Percentiles rank a stretch among this genome's conserved stretches.
phyloP scores from a whole-genome alignment of 2,329 filamentous ascomycete species.

The Volutella citrinella region DNA sequence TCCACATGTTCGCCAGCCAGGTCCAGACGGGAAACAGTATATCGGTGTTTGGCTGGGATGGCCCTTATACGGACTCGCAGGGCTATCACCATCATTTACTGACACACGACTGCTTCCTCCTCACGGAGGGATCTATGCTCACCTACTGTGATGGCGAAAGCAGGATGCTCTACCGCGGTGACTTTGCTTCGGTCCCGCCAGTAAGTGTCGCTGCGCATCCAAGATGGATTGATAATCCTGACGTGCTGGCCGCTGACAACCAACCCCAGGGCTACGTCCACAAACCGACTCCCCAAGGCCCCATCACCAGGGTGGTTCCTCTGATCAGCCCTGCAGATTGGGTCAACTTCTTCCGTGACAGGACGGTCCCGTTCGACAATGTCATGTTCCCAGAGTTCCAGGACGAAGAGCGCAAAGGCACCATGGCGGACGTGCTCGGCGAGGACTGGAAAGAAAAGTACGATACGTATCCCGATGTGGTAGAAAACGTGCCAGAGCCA shows the following conservation, averaged over 20 bases:
- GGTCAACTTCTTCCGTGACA: conserved; percentile 59
- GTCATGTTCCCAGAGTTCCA: conserved; percentile 50
- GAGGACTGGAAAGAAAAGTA: conserved; percentile 51
- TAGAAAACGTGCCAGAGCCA: too few relatives aligned
- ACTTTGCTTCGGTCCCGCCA: conserved; percentile 57
- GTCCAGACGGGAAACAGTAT: too few relatives aligned
- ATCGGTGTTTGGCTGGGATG: too few relatives aligned
- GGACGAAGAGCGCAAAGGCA: conserved; percentile 47
- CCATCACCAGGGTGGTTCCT: conserved; percentile 52
- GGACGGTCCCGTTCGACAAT: conserved; percentile 50
- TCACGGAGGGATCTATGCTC: conserved; percentile 52
- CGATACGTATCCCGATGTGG: conserved; percentile 42
- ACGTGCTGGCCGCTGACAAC: too few relatives aligned
- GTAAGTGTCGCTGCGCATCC: conserved; percentile 30
- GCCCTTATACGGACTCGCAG: too few relatives aligned
- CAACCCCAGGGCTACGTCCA: conserved; percentile 44
- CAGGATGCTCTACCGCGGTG: conserved; percentile 49
- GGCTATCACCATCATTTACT: conserved; percentile 57
- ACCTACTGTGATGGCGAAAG: conserved; percentile 58
- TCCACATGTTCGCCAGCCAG: too few relatives aligned
- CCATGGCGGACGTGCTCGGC: conserved; percentile 52
- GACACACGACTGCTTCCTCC: conserved; percentile 56
- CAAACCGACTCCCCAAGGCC: conserved; percentile 52
- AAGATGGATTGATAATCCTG: too few relatives aligned
- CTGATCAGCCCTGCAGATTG: conserved; percentile 56